These are phyloP conservation scores for Penicillium crustosum DNA, from an alignment of 2,329 filamentous ascomycete genomes.

Conservation along the genomic window DNA sequence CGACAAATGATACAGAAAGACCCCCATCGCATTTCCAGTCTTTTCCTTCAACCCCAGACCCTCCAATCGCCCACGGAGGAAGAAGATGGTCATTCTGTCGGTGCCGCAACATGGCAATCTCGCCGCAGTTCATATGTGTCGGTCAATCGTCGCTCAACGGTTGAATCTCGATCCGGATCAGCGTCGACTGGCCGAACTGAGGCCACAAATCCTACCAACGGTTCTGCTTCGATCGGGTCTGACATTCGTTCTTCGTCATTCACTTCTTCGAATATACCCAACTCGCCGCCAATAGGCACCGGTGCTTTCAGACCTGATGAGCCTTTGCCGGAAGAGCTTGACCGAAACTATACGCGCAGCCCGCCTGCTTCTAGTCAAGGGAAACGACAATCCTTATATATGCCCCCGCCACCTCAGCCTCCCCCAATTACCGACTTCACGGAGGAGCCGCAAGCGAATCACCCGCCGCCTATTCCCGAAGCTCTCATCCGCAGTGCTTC, in stretches of 20 bases:
- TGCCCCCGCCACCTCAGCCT: constrained; percentile 7
- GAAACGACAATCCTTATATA: constrained; percentile 31
- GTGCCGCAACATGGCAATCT: constrained; percentile 27
- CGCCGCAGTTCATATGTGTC: constrained; percentile 32
- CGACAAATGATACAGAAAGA: constrained; percentile 39
- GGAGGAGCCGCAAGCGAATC: constrained; percentile 22
- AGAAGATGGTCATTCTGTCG: constrained; percentile 22
- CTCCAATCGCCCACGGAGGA: constrained; percentile 27
- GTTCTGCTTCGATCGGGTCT: constrained; percentile 5
- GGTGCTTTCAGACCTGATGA: constrained; percentile 16
- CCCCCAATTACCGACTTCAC: constrained; percentile 13
- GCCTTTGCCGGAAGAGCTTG: constrained; percentile 12
- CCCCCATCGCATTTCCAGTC: constrained; percentile 34
- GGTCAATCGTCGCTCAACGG: constrained; percentile 30
- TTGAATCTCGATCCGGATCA: constrained; percentile 33
- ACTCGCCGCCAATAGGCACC: constrained; percentile 17
- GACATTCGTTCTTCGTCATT: constrained; percentile 21
- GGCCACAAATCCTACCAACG: constrained; percentile 16
- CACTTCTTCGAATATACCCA: constrained; percentile 17
- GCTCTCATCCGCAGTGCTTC: constrained; percentile 31
- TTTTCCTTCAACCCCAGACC: constrained; percentile 31
- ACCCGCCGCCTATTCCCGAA: constrained; percentile 29
- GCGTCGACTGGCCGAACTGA: constrained; percentile 32
- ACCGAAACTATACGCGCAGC: constrained; percentile 16
- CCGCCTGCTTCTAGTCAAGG: constrained; percentile 25